Base-by-base conservation (phyloP, 176 grass and related monocot genomes). In the Oryza longistaminata region DNA sequence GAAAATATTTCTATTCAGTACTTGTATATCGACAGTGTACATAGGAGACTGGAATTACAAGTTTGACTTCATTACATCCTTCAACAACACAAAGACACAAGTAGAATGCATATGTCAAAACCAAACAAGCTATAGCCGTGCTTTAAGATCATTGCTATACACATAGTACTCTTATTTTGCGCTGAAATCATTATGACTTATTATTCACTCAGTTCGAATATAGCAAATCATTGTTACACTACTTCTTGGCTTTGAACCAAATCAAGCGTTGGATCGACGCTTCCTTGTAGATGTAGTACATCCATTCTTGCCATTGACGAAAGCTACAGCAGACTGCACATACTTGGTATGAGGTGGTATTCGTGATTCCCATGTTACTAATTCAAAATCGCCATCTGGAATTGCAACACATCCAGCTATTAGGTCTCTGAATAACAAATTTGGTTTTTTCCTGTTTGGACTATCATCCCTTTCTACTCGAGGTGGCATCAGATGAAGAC, bases 301-400 rank as follows among this genome's bases (percentile, higher is more conserved):
- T 37, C 33, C 73, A 58, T 53, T 27, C 8, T 76, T 37, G 15
- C 6, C 49, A 7, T 55, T 3, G 7, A 8, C 29, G 4, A 7
- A 76, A 76, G 0, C 3, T 53, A 27, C 49, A 76, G 17, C 43
- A 50, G 44, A 44, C 1, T 55, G 52, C 0, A 76, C 29, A 76
- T 55, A 50, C 17, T 21, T 76, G 21, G 73, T 76, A n/a, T 60
- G 55, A 5, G 73, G 73, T 34, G 73, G 48, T 75, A 75, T 19
- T 48, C 48, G 26, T 75, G 73, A 75, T 9, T 75, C 26, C 73
- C 73, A 60, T 19, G 73, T 50, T 17, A 58, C 27, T 60, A 76
- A 35, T 26, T 53, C 29, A 17, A 76, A 76, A 27, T 58, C 25
- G 11, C 52, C 48, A 2, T 11, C 31, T 26, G 73, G 26, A 21